phyloP scores from a whole-genome alignment of 192 early-diverging fungal species.

The Rhizoclosmatium globosum region DNA sequence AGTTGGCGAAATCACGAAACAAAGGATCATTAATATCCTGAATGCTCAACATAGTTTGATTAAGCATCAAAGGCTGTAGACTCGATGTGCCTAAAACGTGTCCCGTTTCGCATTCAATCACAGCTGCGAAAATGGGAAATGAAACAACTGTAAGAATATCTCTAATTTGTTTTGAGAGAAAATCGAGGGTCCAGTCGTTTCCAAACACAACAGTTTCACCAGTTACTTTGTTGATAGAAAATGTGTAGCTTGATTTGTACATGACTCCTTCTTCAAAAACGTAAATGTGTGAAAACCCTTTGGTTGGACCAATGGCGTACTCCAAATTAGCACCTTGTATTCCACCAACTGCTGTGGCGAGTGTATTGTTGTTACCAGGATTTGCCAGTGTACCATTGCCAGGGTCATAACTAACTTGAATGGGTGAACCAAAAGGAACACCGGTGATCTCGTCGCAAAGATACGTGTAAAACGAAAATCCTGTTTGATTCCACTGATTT shows the following conservation, averaged over 20 bases:
- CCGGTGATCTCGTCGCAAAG: not conserved
- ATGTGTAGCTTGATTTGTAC: not conserved
- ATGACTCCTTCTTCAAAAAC: not conserved
- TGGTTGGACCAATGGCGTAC: not conserved
- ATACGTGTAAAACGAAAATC: not conserved
- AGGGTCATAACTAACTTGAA: not conserved
- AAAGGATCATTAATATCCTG: not conserved
- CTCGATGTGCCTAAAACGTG: not conserved
- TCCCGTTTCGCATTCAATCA: not conserved
- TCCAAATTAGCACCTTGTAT: not conserved
- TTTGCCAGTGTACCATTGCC: not conserved
- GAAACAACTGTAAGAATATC: not conserved
- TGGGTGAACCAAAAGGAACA: not conserved
- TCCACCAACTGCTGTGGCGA: not conserved
- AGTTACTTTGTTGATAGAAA: not conserved
- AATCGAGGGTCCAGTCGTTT: not conserved
- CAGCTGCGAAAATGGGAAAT: not conserved
- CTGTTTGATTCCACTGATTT: too few relatives aligned
- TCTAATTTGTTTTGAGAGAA: not conserved
- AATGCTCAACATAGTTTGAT: not conserved
- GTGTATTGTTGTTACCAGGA: constrained; percentile 16
- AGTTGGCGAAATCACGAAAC: not conserved
- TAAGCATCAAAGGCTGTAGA: not conserved
- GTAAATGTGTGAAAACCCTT: not conserved
- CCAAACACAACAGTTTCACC: not conserved